phyloP scores from a whole-genome alignment of 805 yeast genomes.

The Sugiyamaella lignohabitans region DNA sequence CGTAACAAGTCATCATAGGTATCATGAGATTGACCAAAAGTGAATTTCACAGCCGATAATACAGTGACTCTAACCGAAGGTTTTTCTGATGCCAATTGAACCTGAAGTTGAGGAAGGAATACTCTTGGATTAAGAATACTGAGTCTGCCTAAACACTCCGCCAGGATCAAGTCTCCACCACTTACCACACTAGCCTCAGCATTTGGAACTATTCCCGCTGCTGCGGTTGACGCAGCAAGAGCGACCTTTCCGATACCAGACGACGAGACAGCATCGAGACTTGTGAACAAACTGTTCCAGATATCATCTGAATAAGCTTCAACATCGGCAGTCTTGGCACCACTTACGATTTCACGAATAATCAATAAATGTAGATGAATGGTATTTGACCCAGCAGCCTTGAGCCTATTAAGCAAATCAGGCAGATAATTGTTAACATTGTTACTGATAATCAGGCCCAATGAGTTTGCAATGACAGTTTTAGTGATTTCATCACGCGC shows the following conservation, averaged over 20 bases:
- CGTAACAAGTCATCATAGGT: constrained; percentile 20
- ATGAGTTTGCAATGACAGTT: constrained; percentile 45
- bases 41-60: constrained; percentile 35
- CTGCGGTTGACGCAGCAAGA: not conserved
- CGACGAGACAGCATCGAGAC: constrained; percentile 1
- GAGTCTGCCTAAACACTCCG: constrained; percentile 25
- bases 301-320: constrained; percentile 8
- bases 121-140: constrained; percentile 28
- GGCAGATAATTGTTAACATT: constrained; percentile 38
- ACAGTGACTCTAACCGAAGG: constrained; percentile 24
- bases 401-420: constrained; percentile 31
- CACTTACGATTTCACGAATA: constrained; percentile 26
- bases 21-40: constrained; percentile 29
- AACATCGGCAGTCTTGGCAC: not conserved
- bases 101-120: constrained; percentile 28
- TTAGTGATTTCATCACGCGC: constrained; percentile 31
- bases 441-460: constrained; percentile 44
- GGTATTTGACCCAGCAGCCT: constrained; percentile 17
- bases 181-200: not conserved
- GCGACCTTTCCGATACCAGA: constrained; percentile 4
- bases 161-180: constrained; percentile 9
- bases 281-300: constrained; percentile 20
- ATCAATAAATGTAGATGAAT: constrained; percentile 29
- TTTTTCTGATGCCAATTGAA: constrained; percentile 21
- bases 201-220: not conserved